These are phyloP conservation scores for Lagenidium giganteum DNA, from an alignment of 352 stramenopile genomes.

Conservation along the genomic window DNA sequence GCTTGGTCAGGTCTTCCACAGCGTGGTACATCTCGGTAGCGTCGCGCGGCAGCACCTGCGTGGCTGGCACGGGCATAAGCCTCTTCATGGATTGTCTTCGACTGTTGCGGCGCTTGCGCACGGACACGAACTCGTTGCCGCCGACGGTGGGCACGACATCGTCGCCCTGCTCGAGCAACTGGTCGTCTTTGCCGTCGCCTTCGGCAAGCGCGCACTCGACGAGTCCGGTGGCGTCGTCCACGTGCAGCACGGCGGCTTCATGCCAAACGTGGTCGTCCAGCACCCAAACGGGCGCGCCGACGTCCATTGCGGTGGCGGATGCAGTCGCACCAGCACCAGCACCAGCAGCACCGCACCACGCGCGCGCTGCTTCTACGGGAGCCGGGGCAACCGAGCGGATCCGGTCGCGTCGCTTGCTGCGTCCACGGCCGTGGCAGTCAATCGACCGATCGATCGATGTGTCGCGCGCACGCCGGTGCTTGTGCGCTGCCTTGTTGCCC, in stretches of 20 bases:
- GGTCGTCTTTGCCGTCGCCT: constrained; percentile 16
- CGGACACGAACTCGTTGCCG: constrained; percentile 36
- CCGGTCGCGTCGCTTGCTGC: too few species aligned
- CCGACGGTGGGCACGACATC: constrained; percentile 14
- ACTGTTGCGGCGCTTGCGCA: constrained; percentile 42
- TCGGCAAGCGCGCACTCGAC: constrained; percentile 58
- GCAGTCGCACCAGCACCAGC: too few species aligned
- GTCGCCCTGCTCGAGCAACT: constrained; percentile 16
- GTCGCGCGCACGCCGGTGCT: too few species aligned
- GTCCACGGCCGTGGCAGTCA: too few species aligned
- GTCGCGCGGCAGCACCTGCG: constrained; percentile 54
- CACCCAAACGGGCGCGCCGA: constrained; percentile 71
- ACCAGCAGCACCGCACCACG: too few species aligned
- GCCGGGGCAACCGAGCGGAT: too few species aligned
- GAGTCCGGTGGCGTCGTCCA: constrained; percentile 30
- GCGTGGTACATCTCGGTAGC: constrained; percentile 51
- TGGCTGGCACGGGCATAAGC: constrained; percentile 23
- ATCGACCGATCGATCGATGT: too few species aligned
- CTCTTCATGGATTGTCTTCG: constrained; percentile 37
- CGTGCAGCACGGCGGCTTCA: constrained; percentile 50
- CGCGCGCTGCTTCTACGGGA: too few species aligned
- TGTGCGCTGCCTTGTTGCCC: too few species aligned
- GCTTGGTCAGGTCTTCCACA: constrained; percentile 87
- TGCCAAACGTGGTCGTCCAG: constrained; percentile 67
- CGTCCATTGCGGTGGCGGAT: constrained; percentile 52